phyloP scores from a whole-genome alignment of 2,329 filamentous ascomycete genomes.

The Didymella glomerata region DNA sequence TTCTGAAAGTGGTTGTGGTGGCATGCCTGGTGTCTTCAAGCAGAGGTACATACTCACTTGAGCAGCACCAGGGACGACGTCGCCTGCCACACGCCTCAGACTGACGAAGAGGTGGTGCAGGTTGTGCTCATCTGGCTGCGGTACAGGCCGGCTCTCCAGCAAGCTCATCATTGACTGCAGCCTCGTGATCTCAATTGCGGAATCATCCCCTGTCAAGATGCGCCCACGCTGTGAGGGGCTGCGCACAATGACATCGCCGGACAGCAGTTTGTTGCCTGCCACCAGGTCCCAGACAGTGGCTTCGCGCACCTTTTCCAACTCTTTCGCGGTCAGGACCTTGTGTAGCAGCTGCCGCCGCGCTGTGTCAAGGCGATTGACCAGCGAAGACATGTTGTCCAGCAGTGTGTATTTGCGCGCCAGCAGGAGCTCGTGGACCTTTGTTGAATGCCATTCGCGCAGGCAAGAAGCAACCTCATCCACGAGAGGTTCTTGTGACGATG shows the following conservation, averaged over 20 bases:
- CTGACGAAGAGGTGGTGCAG: slow-evolving; percentile 86
- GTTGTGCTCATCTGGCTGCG: slow-evolving; percentile 72
- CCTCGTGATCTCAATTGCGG: slow-evolving; percentile 87
- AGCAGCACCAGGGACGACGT: slow-evolving; percentile 76
- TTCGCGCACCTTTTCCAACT: slow-evolving; percentile 82
- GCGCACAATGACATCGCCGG: slow-evolving; percentile 91
- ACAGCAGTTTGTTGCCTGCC: slow-evolving; percentile 90
- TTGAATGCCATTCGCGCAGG: slow-evolving; percentile 97
- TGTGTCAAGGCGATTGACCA: slow-evolving; percentile 84
- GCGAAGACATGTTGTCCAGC: slow-evolving; percentile 79
- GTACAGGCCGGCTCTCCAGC: slow-evolving; percentile 79
- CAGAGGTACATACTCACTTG: slow-evolving; percentile 78
- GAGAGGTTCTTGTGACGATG: slow-evolving; percentile 84
- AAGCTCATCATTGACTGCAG: slow-evolving; percentile 97
- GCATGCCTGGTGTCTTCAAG: slow-evolving; percentile 70
- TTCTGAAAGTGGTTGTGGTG: slow-evolving; percentile 77
- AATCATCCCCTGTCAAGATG: slow-evolving; percentile 90
- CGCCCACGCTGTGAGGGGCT: slow-evolving; percentile 84
- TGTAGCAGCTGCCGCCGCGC: slow-evolving; percentile 90
- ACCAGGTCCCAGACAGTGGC: slow-evolving; percentile 96
- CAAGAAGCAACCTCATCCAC: slow-evolving; percentile 98
- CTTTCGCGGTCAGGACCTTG: slow-evolving; percentile 87
- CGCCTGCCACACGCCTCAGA: slow-evolving; percentile 81
- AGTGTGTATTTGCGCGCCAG: slow-evolving; percentile 81
- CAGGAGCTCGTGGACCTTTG: slow-evolving; percentile 90